These are phyloP conservation scores for Quercus tomentella DNA, from an alignment of 331 rosid genomes.

Conservation along the genomic window DNA sequence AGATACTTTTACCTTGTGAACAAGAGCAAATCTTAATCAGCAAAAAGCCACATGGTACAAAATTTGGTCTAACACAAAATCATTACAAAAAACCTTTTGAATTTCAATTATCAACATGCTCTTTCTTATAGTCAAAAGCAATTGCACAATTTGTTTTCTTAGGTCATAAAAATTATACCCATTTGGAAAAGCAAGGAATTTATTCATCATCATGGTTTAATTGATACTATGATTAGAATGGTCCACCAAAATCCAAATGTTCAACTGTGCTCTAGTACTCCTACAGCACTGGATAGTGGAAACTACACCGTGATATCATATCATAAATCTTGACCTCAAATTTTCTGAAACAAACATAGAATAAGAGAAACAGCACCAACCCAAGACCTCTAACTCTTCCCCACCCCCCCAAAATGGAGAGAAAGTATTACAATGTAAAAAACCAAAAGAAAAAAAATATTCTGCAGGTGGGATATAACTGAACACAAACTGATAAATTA, in stretches of 20 bases:
- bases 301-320: slow-evolving; percentile 22
- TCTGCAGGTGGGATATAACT: background rate
- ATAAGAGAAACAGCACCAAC: background rate
- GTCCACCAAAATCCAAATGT: slow-evolving; percentile 22
- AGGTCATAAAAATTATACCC: slow-evolving; percentile 27
- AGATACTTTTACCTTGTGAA: background rate
- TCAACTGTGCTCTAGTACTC: slow-evolving; percentile 16
- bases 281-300: slow-evolving; percentile 26
- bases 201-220: slow-evolving; percentile 18
- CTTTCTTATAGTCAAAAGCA: slow-evolving; percentile 25
- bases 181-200: background rate
- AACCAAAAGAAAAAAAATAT: background rate
- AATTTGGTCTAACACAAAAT: slow-evolving; percentile 4
- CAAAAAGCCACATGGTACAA: slow-evolving; percentile 9
- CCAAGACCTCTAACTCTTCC: background rate
- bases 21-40: background rate
- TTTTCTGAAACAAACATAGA: slow-evolving; percentile 1
- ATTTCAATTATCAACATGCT: slow-evolving; percentile 6
- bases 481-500: background rate
- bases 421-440: background rate
- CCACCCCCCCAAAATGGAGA: background rate
- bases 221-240: slow-evolving; percentile 31
- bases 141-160: background rate
- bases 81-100: slow-evolving; percentile 9
- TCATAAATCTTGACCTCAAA: background rate